These are phyloP conservation scores for Tolypocladium inflatum DNA, from an alignment of 2,329 filamentous ascomycete species.

Conservation along the genomic window DNA sequence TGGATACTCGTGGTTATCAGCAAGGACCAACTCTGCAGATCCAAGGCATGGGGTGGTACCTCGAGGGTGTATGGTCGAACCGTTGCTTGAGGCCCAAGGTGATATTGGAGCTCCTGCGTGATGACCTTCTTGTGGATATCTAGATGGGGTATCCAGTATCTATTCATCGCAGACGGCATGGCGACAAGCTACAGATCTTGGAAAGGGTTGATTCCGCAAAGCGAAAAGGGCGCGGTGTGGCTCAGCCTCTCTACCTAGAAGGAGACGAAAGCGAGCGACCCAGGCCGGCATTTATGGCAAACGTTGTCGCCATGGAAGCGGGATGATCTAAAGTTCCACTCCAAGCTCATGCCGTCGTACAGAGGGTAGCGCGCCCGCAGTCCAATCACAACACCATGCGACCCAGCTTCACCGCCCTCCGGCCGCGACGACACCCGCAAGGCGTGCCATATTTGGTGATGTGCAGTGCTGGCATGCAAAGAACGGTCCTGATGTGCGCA, in stretches of 20 bases:
- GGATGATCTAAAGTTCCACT: neutral
- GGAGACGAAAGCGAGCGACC: neutral
- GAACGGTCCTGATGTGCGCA: neutral
- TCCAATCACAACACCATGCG: neutral
- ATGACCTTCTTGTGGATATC: constrained; percentile 54
- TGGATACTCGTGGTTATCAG: constrained; percentile 15
- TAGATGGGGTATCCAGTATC: constrained; percentile 50
- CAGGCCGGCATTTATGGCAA: neutral
- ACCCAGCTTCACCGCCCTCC: constrained; percentile 1
- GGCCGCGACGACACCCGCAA: neutral
- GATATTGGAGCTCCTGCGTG: constrained; percentile 47
- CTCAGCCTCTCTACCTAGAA: neutral
- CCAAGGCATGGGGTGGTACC: constrained; percentile 21
- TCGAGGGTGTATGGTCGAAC: constrained; percentile 47
- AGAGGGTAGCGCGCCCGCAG: neutral
- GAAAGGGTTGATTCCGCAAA: neutral
- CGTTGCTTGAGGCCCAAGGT: constrained; percentile 48
- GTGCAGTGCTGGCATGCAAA: constrained; percentile 1
- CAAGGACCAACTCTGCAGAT: neutral
- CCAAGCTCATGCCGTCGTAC: neutral
- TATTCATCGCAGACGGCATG: constrained; percentile 35
- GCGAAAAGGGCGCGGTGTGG: neutral
- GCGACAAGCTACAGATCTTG: neutral
- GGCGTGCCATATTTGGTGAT: neutral
- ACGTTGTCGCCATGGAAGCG: neutral